Conservation (phyloP, 129 eudicot genomes). For the Flaveria brownii region DNA sequence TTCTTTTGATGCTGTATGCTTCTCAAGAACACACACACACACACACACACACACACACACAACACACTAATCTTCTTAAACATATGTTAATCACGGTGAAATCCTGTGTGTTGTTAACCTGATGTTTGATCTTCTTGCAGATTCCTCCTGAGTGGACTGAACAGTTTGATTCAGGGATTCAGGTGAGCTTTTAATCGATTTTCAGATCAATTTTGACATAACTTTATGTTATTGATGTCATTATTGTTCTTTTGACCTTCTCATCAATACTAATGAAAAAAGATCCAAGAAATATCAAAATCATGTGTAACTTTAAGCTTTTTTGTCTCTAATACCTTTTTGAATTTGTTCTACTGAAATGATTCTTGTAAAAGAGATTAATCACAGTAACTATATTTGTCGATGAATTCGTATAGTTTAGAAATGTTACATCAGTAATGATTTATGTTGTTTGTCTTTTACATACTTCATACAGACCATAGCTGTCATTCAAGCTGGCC, state of each 20-base stretch:
- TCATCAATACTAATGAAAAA: neutral
- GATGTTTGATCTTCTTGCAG: constrained; percentile 38
- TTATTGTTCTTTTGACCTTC: constrained; percentile 17
- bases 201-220: constrained; percentile 2
- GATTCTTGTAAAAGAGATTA: neutral
- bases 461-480: constrained; percentile 56
- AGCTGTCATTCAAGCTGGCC: constrained; percentile 99
- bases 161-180: constrained; percentile 96
- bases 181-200: constrained; percentile 45
- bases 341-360: neutral
- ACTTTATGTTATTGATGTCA: constrained; percentile 19
- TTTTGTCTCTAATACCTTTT: neutral
- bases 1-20: constrained; percentile 95
- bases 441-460: neutral
- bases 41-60: neutral
- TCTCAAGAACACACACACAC: neutral
- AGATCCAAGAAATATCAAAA: constrained; percentile 5
- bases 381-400: neutral
- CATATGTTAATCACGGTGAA: neutral
- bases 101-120: neutral
- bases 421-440: neutral
- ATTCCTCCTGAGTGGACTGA: constrained; percentile 96
- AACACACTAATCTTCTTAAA: neutral
- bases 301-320: constrained; percentile 12
- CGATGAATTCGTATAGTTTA: neutral